Base-by-base conservation (phyloP, 2,329 filamentous ascomycete genomes). In the Exophiala xenobiotica region DNA sequence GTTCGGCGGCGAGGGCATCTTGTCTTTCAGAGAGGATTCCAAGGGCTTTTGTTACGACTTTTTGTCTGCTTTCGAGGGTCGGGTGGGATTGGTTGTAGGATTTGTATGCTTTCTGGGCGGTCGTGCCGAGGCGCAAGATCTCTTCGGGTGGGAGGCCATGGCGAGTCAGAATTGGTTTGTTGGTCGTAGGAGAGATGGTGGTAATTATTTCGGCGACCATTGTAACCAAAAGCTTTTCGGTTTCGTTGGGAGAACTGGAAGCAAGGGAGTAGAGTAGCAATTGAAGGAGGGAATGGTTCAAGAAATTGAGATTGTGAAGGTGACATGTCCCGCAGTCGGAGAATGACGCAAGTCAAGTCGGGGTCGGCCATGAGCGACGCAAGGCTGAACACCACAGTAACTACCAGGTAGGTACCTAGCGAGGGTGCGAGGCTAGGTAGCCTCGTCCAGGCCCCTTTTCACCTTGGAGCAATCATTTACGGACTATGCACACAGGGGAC, bases 111-210 rank as follows among this genome's bases (percentile, higher is more conserved):
- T 83, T 78, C 37, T 83, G 81, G 46, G 91, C 86, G 53, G 79
- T 78, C 61, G 82, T 77, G 46, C 90, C 86, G n/a, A 96, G 75
- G 50, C 79, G 72, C 44, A 85, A 76, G 43, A 96, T 76, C 58
- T 95, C 88, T 22, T 79, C 72, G 29, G 81, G 72, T 38, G 88
- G 86, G 60, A 87, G 78, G 62, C 88, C 90, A 69, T 84, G 83
- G 61, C 91, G 84, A 54, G 86, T 89, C 60, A 95, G 71, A 68
- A 97, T 82, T 50, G 87, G 78, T 74, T 91, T 83, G 72, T 93
- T 92, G 60, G 90, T 96, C 58, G 82, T 86, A 50, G 92, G 92
- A 2, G 92, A 97, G 70, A 96, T 91, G 60, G 92, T 96, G 24
- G 76, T 83, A 63, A 86, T 76, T 31, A 73, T 79, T 68, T 83